Conservation (phyloP, 495 filamentous ascomycete species). For the Talaromyces trachyspermus region DNA sequence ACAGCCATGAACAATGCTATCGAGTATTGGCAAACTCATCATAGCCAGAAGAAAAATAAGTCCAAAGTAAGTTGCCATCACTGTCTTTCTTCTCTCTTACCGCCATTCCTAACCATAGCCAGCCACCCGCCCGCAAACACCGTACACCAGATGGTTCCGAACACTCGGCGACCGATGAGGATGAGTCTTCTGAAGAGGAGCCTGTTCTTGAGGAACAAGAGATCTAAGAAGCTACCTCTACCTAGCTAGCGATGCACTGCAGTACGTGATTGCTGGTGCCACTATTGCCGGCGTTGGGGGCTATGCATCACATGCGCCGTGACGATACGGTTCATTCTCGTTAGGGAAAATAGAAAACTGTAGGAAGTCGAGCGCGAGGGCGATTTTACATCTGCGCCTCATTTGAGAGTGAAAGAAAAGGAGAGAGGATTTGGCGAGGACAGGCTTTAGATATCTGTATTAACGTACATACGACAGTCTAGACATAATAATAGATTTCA, state of each 20-base stretch:
- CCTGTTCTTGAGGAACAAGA: conserved; percentile 48
- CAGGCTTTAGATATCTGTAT: conserved; percentile 52
- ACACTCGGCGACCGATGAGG: conserved; percentile 53
- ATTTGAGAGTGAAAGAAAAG: conserved; percentile 35
- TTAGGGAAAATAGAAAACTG: conserved; percentile 56
- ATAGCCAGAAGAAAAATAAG: no score
- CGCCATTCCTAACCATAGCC: no score
- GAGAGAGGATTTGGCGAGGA: conserved; percentile 10
- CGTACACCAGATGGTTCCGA: conserved; percentile 71
- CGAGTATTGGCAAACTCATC: no score
- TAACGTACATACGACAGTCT: not conserved
- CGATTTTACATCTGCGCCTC: conserved; percentile 23
- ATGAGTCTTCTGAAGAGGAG: conserved; percentile 69
- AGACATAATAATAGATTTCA: not conserved
- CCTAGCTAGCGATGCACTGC: conserved; percentile 36
- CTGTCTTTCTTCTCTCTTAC: no score
- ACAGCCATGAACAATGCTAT: no score
- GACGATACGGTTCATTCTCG: conserved; percentile 39
- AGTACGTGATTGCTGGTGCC: conserved; percentile 29
- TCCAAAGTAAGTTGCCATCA: no score
- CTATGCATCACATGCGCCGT: conserved; percentile 22
- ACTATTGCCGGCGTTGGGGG: conserved; percentile 25
- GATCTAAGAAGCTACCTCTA: conserved; percentile 69
- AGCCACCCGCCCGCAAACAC: no score
- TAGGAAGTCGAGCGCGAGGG: conserved; percentile 36